These are phyloP conservation scores for Syzygium grande DNA, from an alignment of 345 rosid species.

Conservation along the genomic window DNA sequence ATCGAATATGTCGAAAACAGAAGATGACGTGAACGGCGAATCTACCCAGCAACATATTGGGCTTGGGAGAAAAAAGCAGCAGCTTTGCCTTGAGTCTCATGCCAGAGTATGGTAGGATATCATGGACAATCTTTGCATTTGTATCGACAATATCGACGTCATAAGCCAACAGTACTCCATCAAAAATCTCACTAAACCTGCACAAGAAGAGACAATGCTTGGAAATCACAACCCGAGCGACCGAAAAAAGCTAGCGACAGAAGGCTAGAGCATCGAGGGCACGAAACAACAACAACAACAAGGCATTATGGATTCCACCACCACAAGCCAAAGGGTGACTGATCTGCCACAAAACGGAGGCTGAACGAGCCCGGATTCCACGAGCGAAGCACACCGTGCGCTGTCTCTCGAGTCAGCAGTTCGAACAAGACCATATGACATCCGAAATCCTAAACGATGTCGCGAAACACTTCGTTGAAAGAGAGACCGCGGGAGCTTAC, in stretches of 20 bases:
- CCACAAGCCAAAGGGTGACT: too few relatives aligned
- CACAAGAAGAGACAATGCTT: slow-evolving; percentile 1
- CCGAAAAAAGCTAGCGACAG: not conserved
- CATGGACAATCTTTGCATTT: slow-evolving; percentile 50
- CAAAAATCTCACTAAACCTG: slow-evolving; percentile 64
- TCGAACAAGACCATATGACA: not conserved
- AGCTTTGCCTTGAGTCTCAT: slow-evolving; percentile 48
- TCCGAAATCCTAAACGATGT: not conserved
- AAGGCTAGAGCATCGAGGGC: not conserved
- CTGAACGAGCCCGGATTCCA: not conserved
- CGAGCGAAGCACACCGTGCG: not conserved
- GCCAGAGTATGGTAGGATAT: slow-evolving; percentile 58
- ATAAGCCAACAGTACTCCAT: slow-evolving; percentile 71
- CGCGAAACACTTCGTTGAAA: not conserved
- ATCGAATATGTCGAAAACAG: not conserved
- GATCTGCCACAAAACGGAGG: not conserved
- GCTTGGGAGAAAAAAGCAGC: slow-evolving; percentile 68
- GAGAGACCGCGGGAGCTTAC: slow-evolving; percentile 19
- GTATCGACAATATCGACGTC: slow-evolving; percentile 37
- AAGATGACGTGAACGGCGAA: not conserved
- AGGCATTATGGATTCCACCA: not conserved
- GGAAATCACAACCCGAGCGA: not conserved
- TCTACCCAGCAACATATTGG: slow-evolving; percentile 60
- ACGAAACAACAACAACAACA: not conserved
- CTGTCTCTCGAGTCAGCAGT: not conserved